Evolutionary conservation across 2,329 filamentous ascomycete species (phyloP), one percentile per base, ranked within the genome.

Genomic region (Meredithiella fracta): DNA sequence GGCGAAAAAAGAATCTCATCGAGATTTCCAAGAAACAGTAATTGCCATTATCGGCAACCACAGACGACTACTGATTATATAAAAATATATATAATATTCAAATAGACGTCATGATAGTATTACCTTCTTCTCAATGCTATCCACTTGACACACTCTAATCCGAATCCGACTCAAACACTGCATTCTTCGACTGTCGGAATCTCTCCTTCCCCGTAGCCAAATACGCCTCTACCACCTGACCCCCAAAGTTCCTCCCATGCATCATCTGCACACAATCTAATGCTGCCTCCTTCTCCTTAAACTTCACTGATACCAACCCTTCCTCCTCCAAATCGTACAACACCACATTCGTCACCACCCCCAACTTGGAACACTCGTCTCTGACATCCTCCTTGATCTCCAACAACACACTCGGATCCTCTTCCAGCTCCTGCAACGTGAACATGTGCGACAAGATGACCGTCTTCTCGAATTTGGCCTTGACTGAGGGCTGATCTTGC

Each of bases 341-440:
- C 2, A 92, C 82, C 42, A 97, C 86, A 64, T 94, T 96, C 31
- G 89, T 94, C 37, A 97, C 87, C 23, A 83, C 76, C 2, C 92
- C 92, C 14, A 92, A 73, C 69, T 94, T 94, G 58, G 79, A 76
- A 67, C 88, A 94, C 68, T 95, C 90, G 53, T 95, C 87, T 49
- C 86, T 79, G 56, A 97, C 86, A 65, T 98, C 92, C 66, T 95
- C 85, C 66, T 94, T 94, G 70, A 97, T 94, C 60, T 97, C 91
- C 38, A 94, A 73, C 59, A 94, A 77, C 1, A 85, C 86, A 0
- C 82, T 81, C 1, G 86, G 81, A 63, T 97, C 90, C 65, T 94
- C 86, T 62, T 89, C 82, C 25, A 97, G 74, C 70, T 95, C 87
- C 60, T 83, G 67, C 44, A 91, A 74, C 1, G 88, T 94, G 69